Evolutionary conservation across 176 grass and related monocot genomes (phyloP), one percentile per base, ranked within the genome.

Genomic region (Dendrocalamus sinicus): DNA sequence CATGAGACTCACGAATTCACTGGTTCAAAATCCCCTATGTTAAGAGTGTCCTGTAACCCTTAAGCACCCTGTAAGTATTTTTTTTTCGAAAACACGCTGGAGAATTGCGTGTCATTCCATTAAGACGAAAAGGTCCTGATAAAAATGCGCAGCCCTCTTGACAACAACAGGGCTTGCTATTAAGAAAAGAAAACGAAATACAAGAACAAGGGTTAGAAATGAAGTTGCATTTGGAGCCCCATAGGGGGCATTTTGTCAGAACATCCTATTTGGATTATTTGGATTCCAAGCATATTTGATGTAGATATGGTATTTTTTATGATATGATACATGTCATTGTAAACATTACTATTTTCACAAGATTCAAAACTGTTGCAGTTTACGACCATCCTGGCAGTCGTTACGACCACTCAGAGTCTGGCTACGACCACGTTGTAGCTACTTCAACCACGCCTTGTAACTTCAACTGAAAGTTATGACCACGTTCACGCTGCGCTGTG

Each of bases 251-350:
- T 35, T 67, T 37, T 55, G 73, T 55, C 17, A 12, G 19, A 75
- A 48, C 13, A 39, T 66, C 67, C 1, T 4, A 4, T 75, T n/a
- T 53, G 28, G 12, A 23, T 83, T 4, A 7, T 75, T n/a, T 53
- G 19, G 12, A 23, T 83, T 51, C 8, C 8, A 73, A 74, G 16
- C 55, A 50, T 83, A n/a, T 19, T 73, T 37, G 43, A n/a, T 66
- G 24, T 32, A 73, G n/a, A 82, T 76, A 81, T 7, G 26, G 13
- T 82, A 68, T 46, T 77, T 77, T 77, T 46, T 58, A 12, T 76
- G 47, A 26, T 26, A 59, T 54, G 30, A 23, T 75, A 73, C 12
- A 12, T 84, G 30, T 52, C 58, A 65, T 65, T 52, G 12, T n/a
- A 52, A 84, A 75, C 14, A 54, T 67, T 67, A 30, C 6, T 77